These are phyloP conservation scores for Geoglossum cookeanum DNA, from an alignment of 2,329 filamentous ascomycete species.

Conservation along the genomic window DNA sequence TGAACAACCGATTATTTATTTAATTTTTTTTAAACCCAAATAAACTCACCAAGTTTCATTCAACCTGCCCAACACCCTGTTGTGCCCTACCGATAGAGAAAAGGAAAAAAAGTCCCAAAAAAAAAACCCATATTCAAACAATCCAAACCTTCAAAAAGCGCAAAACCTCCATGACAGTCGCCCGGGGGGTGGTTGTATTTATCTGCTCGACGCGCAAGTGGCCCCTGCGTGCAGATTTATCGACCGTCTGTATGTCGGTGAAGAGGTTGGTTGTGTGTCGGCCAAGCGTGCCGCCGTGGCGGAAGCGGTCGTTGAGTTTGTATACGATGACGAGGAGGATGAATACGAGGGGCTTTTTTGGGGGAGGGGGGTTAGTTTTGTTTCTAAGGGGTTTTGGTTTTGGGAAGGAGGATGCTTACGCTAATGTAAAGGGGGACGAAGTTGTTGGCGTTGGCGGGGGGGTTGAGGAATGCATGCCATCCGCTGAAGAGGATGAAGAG, in stretches of 20 bases:
- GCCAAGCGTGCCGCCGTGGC: conserved; percentile 15
- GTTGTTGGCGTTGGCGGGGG: conserved; percentile 19
- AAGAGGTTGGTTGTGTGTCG: conserved; percentile 21
- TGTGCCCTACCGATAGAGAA: too few relatives aligned
- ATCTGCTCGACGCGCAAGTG: background rate
- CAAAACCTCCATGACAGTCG: background rate
- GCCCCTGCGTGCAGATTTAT: background rate
- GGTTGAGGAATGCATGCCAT: conserved; percentile 16
- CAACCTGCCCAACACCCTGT: too few relatives aligned
- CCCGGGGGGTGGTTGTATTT: background rate
- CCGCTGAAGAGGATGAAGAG: conserved; percentile 21
- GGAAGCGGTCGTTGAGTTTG: conserved; percentile 21
- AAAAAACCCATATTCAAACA: background rate
- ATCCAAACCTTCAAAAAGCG: background rate
- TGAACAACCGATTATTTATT: too few relatives aligned
- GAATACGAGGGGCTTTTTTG: conserved; percentile 19
- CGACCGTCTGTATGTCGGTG: conserved; percentile 19
- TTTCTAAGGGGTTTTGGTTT: too few relatives aligned
- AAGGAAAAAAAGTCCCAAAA: too few relatives aligned
- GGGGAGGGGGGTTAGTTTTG: background rate
- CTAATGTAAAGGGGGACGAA: conserved; percentile 16
- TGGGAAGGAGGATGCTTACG: background rate
- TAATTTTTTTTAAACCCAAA: too few relatives aligned
- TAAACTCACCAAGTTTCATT: too few relatives aligned
- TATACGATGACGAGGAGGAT: conserved; percentile 21